phyloP scores from a whole-genome alignment of 2,329 filamentous ascomycete genomes.

The Pseudocercospora pini-densiflorae region DNA sequence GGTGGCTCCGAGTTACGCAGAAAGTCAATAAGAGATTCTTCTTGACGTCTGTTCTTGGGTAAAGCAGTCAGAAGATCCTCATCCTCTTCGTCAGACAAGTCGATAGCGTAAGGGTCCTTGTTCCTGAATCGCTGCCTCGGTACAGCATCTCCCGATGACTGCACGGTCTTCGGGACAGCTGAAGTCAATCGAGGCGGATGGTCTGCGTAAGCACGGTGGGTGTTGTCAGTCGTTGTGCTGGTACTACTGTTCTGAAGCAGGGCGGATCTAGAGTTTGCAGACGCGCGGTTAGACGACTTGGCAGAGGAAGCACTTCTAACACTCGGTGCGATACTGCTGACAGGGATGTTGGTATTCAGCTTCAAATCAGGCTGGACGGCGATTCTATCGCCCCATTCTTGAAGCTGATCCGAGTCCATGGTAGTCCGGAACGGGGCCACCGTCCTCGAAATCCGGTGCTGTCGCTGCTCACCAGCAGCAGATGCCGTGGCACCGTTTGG shows the following conservation, averaged over 20 bases:
- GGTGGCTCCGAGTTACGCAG: conserved; percentile 72
- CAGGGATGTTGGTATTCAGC: conserved; percentile 25
- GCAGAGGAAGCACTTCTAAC: conserved; percentile 23
- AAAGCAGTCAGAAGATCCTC: conserved; percentile 53
- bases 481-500: conserved; percentile 57
- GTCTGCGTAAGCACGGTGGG: conserved; percentile 23
- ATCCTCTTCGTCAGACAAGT: conserved; percentile 57
- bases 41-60: conserved; percentile 45
- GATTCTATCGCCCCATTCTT: conserved; percentile 39
- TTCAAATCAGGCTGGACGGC: conserved; percentile 27
- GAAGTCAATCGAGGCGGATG: conserved; percentile 23
- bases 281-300: conserved; percentile 33
- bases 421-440: conserved; percentile 84
- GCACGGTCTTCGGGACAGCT: conserved; percentile 11
- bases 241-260: conserved; percentile 24
- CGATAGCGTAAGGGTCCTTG: conserved; percentile 92
- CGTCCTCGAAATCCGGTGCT: conserved; percentile 77
- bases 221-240: conserved; percentile 16
- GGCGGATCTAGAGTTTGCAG: conserved; percentile 48
- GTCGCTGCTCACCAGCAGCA: conserved; percentile 32
- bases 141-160: conserved; percentile 10
- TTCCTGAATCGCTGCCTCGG: conserved; percentile 74
- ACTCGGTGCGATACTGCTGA: conserved; percentile 15
- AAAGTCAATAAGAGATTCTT: conserved; percentile 76
- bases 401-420: conserved; percentile 82